Evolutionary conservation across 176 grass and related monocot species (phyloP), one percentile per base, ranked within the genome.

Genomic region (Bonia amplexicaulis): DNA sequence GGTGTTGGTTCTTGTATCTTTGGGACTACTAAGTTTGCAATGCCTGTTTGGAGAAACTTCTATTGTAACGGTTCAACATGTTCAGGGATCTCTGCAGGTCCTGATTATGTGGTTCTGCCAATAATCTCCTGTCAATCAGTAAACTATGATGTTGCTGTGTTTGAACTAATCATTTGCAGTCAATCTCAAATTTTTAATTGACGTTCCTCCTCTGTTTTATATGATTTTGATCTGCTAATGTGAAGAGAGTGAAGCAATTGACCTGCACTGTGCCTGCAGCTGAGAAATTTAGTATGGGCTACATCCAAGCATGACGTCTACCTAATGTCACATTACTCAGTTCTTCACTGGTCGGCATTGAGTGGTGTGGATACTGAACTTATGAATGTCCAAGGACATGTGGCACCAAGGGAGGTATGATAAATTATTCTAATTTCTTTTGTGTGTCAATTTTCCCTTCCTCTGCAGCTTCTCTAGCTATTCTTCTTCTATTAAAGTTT

Each of bases 221-320:
- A 75, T 35, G 44, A 10, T 80, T 65, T 72, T 76, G n/a, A 79
- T 60, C 3, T 68, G 22, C n/a, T 67, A 51, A 67, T 85, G 31
- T 48, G 11, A 42, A 42, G 74, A 45, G 53, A 26, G 31, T 66
- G 58, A 90, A 84, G 71, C 7, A 62, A 53, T 75, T 78, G 53
- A 60, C 25, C 71, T 29, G 64, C 70, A 65, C 80, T 94, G 23
- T 81, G 52, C 54, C 19, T 86, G 57, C 91, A 96, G 94, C 74
- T 96, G 70, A 89, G 94, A 76, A 96, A 96, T 87, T 92, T 96
- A 81, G 83, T 96, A 40, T 96, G 91, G 94, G 89, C 94, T 71
- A 93, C 94, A 74, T 93, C 94, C 62, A 96, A 96, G 84, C 94
- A 96, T 62, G 94, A 96, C 11, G 81, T 91, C 47, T 96, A 90